These are phyloP conservation scores for Chamaecrista fasciculata DNA, from an alignment of 306 rosid species.

Conservation along the genomic window DNA sequence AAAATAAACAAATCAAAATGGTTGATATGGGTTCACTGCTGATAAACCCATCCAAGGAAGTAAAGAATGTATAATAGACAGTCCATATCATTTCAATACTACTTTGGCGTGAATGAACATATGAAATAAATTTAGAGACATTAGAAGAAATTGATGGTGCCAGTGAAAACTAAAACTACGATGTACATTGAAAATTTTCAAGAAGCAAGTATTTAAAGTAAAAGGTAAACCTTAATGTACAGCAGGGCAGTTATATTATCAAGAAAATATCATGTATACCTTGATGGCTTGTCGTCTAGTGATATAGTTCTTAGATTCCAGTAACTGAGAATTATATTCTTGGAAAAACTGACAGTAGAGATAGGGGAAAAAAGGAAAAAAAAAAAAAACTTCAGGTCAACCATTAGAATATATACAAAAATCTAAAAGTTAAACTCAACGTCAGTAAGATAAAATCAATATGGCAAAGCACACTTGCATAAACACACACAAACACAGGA, in stretches of 20 bases:
- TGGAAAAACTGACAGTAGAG: slow-evolving; percentile 56
- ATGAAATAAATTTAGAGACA: background rate
- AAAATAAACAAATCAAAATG: background rate
- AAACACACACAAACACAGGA: too few relatives aligned
- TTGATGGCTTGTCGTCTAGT: slow-evolving; percentile 73
- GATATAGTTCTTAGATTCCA: slow-evolving; percentile 76
- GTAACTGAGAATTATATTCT: slow-evolving; percentile 68
- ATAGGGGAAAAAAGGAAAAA: background rate
- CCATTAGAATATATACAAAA: slow-evolving; percentile 11
- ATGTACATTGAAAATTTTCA: background rate
- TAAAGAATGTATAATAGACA: background rate
- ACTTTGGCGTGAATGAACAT: background rate
- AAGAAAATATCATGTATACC: slow-evolving; percentile 38
- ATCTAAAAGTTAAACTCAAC: background rate
- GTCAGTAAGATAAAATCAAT: background rate
- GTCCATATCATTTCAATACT: background rate
- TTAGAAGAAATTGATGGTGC: background rate
- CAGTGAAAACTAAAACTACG: background rate
- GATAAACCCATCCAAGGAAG: background rate
- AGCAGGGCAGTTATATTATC: background rate
- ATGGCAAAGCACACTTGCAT: background rate
- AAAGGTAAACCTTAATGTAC: background rate
- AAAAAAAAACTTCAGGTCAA: background rate
- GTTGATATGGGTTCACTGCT: background rate
- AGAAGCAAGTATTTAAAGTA: background rate